phyloP scores from a whole-genome alignment of 495 filamentous ascomycete genomes.

The Sabuloglossum arenarium region DNA sequence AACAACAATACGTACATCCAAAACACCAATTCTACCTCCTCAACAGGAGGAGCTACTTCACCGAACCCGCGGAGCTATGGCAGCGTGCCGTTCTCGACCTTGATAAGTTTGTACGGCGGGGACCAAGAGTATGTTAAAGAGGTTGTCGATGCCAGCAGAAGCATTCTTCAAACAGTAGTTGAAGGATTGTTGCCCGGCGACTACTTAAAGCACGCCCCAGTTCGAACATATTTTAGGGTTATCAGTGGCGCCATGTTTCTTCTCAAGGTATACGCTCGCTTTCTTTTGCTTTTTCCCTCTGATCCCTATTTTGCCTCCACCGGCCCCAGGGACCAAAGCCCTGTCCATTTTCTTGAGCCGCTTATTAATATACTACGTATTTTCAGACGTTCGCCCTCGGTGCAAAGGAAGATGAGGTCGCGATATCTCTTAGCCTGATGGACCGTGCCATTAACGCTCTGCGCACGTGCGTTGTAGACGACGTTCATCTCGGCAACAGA shows the following conservation, averaged over 20 bases:
- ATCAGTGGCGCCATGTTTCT: constrained; percentile 90
- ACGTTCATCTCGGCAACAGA: constrained; percentile 83
- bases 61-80: background rate
- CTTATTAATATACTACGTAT: background rate
- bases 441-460: constrained; percentile 62
- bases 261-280: constrained; percentile 29
- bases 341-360: background rate
- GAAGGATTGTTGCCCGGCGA: constrained; percentile 63
- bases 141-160: constrained; percentile 72
- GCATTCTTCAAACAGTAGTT: constrained; percentile 61
- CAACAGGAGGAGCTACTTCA: background rate
- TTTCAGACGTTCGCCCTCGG: constrained; percentile 75
- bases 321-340: background rate
- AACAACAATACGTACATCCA: constrained; percentile 18
- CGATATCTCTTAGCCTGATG: constrained; percentile 59
- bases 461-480: constrained; percentile 73
- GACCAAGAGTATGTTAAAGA: constrained; percentile 68
- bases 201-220: constrained; percentile 78
- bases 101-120: constrained; percentile 35
- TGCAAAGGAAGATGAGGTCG: constrained; percentile 72
- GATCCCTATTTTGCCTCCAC: background rate
- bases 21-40: constrained; percentile 3
- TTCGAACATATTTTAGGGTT: constrained; percentile 86
- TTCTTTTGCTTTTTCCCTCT: background rate
- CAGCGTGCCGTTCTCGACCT: constrained; percentile 24